Evolutionary conservation across 176 grass and related monocot genomes (phyloP), one percentile per base, ranked within the genome.

Genomic region (Cenchrus fungigraminus): DNA sequence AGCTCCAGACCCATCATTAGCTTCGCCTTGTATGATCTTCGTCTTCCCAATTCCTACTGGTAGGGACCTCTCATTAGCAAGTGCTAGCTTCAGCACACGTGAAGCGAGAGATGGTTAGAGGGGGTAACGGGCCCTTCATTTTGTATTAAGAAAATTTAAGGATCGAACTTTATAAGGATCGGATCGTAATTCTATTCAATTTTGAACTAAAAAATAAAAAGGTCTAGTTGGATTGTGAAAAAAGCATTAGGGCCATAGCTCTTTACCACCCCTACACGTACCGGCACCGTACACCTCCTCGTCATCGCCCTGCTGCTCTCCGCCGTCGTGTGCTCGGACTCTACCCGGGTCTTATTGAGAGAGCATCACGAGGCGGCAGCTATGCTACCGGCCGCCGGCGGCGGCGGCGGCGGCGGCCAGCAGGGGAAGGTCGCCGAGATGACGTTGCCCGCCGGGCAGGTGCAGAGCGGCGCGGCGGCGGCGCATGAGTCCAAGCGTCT

Each of bases 401-500:
- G 49, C 49, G 74, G 32, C 10, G 59, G 59, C 9, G 10, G 49
- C 9, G 49, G 11, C 10, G 49, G 49, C 3, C 9, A 17, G 0
- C 9, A 17, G 0, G 59, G 59, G 59, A 9, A 28, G 59, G 59
- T 62, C 9, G n/a, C 59, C 59, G 59, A 62, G 59, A 62, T 62
- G 72, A 65, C 62, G 58, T 65, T 89, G 8, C 74, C 65, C 2
- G 52, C 65, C 2, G 52, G 32, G 25, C 68, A 51, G 67, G 43
- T 22, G 40, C 20, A 44, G 22, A 74, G 15, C n/a, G 3, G 20
- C 2, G 45, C 31, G 9, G 9, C 54, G 0, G 64, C 37, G 59
- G 19, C 47, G 16, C 11, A 51, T 46, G 92, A 92, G 62, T 94
- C 90, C 68, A 92, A 92, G 76, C 82, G 94, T 25, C n/a, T 87